These are phyloP conservation scores for Elongisporangium anandrum DNA, from an alignment of 352 stramenopile genomes.

Conservation along the genomic window DNA sequence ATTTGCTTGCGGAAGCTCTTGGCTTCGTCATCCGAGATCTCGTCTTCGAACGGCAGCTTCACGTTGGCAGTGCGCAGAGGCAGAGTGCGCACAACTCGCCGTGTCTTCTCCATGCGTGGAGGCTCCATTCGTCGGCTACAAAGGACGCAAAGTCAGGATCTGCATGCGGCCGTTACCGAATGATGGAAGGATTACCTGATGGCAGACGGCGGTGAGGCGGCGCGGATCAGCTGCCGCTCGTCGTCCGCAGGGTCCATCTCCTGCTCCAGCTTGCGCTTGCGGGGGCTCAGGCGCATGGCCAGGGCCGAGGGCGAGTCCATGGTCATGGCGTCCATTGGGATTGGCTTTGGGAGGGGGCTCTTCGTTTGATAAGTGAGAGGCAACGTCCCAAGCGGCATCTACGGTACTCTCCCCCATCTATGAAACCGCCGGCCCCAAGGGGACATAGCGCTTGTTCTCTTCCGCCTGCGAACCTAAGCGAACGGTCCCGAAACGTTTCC, in stretches of 20 bases:
- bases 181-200: neutral
- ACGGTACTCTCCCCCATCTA: neutral
- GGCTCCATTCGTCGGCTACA: neutral
- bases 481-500: neutral
- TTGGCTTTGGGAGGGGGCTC: neutral
- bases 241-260: neutral
- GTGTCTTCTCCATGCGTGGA: neutral
- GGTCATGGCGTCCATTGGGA: neutral
- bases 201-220: neutral
- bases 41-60: neutral
- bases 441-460: neutral
- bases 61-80: neutral
- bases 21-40: neutral
- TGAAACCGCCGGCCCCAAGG: neutral
- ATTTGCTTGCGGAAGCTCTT: neutral
- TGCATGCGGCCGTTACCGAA: neutral
- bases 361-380: neutral
- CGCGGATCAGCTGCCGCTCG: neutral
- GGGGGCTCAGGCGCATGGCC: neutral
- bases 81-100: neutral
- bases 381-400: neutral
- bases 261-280: neutral
- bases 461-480: neutral
- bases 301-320: neutral
- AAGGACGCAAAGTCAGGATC: neutral